Conservation (phyloP, 2,329 filamentous ascomycete species). For the Exophiala mesophila region DNA sequence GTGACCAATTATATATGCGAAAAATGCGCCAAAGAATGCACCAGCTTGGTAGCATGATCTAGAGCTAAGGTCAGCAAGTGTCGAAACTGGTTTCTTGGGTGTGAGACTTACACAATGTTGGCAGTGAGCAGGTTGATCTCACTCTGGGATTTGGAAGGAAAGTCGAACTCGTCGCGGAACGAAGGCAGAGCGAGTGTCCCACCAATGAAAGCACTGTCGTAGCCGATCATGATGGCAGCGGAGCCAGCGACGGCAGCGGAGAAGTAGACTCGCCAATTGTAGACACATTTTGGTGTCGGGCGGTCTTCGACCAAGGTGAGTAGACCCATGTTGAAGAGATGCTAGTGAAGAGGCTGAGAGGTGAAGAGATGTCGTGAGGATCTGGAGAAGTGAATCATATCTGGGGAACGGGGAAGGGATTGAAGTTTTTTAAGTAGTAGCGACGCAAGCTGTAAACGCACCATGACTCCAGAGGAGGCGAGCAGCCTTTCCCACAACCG, state of each 20-base stretch:
- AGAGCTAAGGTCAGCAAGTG: background rate
- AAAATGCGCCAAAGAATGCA: constrained; percentile 74
- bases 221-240: constrained; percentile 56
- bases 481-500: no score
- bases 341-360: background rate
- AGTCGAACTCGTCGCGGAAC: constrained; percentile 64
- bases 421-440: background rate
- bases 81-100: no score
- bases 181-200: constrained; percentile 67
- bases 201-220: constrained; percentile 73
- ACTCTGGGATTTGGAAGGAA: constrained; percentile 45
- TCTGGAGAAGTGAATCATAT: constrained; percentile 5
- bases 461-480: no score
- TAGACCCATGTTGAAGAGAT: constrained; percentile 32
- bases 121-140: constrained; percentile 59
- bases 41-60: constrained; percentile 71
- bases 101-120: constrained; percentile 64
- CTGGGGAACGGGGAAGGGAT: background rate
- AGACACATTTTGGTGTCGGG: constrained; percentile 53
- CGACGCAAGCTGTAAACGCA: background rate
- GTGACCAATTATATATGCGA: constrained; percentile 62
- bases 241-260: constrained; percentile 52
- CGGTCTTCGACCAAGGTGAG: constrained; percentile 41
- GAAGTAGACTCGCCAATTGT: constrained; percentile 57
- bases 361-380: background rate